These are phyloP conservation scores for Mortierella sp. DNA, from an alignment of 371 early-diverging fungal species.

Conservation along the genomic window DNA sequence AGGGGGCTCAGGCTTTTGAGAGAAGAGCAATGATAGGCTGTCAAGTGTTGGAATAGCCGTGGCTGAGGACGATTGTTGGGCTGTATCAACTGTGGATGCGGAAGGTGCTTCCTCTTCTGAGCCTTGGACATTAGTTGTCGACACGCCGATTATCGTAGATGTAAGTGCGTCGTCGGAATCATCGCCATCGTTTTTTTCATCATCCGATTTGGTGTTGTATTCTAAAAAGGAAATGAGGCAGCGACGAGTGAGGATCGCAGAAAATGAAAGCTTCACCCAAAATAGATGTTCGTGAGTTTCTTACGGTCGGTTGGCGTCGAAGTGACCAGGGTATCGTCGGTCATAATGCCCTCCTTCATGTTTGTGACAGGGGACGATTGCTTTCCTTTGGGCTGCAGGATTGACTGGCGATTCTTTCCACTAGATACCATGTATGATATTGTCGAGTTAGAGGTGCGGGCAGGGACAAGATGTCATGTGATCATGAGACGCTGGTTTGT, in stretches of 20 bases:
- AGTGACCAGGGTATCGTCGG: slow-evolving; percentile 30
- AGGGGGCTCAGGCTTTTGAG: slow-evolving; percentile 38
- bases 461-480: background rate
- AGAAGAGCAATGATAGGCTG: slow-evolving; percentile 21
- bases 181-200: slow-evolving; percentile 26
- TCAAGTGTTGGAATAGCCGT: slow-evolving; percentile 22
- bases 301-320: slow-evolving; percentile 27
- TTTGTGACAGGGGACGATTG: slow-evolving; percentile 1
- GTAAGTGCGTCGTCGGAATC: slow-evolving; percentile 24
- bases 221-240: background rate
- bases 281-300: background rate
- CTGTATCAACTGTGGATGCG: slow-evolving; percentile 1
- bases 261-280: background rate
- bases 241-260: background rate
- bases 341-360: slow-evolving; percentile 28
- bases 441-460: background rate
- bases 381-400: slow-evolving; percentile 35
- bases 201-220: slow-evolving; percentile 24
- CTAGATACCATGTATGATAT: background rate
- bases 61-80: slow-evolving; percentile 9
- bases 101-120: slow-evolving; percentile 30
- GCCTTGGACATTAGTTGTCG: slow-evolving; percentile 15
- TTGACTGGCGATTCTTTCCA: slow-evolving; percentile 43
- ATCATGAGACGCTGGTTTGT: background rate
- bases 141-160: slow-evolving; percentile 3